These are phyloP conservation scores for Moricandia moricandioides DNA, from an alignment of 345 rosid species.

Conservation along the genomic window DNA sequence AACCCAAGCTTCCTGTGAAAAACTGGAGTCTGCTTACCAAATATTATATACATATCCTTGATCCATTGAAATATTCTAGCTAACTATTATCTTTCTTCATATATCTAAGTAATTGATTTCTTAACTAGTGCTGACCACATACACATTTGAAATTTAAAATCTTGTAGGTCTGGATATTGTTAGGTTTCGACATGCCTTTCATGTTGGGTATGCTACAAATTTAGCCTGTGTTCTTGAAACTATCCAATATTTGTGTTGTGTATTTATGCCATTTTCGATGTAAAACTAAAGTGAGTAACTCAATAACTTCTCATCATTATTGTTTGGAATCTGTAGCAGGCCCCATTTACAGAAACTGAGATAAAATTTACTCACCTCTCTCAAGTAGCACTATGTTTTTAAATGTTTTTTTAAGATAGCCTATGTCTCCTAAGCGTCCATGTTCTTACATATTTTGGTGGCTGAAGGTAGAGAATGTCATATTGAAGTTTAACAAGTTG, in stretches of 20 bases:
- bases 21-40: conserved; percentile 1
- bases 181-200: background rate
- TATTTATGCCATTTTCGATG: background rate
- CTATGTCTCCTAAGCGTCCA: conserved; percentile 4
- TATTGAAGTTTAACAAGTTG: conserved; percentile 57
- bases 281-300: background rate
- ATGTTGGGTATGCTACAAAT: conserved; percentile 11
- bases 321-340: conserved; percentile 9
- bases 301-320: background rate
- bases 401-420: background rate
- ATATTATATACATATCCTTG: background rate
- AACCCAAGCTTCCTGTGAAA: background rate
- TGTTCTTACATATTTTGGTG: conserved; percentile 21
- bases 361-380: background rate
- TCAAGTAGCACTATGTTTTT: conserved; percentile 7
- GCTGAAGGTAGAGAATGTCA: conserved; percentile 55
- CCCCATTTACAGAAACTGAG: background rate
- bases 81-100: background rate
- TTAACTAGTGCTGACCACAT: background rate
- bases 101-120: background rate
- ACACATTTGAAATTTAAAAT: background rate
- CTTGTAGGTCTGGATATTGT: conserved; percentile 10
- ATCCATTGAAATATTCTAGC: background rate
- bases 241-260: background rate
- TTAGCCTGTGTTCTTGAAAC: background rate